These are phyloP conservation scores for Schizosaccharomyces osmophilus DNA, from an alignment of 805 yeast genomes.

Conservation along the genomic window DNA sequence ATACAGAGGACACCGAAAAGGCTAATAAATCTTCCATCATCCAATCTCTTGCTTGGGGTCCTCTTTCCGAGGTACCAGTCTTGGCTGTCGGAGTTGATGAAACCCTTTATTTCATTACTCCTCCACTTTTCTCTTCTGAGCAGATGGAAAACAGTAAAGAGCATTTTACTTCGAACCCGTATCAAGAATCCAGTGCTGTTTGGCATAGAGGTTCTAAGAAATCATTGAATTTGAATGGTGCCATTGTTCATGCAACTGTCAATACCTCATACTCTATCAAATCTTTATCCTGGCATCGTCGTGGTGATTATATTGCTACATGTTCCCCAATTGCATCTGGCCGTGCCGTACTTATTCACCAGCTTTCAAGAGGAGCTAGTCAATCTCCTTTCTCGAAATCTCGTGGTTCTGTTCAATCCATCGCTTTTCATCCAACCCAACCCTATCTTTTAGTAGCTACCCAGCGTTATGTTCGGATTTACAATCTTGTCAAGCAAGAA, in stretches of 20 bases:
- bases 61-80: conserved; percentile 16
- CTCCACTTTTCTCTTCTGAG: conserved; percentile 63
- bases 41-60: conserved; percentile 8
- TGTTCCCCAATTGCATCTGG: conserved; percentile 87
- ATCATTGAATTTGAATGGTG: conserved; percentile 24
- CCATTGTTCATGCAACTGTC: conserved; percentile 18
- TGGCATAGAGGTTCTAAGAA: conserved; percentile 4
- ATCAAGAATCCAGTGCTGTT: conserved; percentile 31
- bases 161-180: conserved; percentile 33
- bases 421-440: conserved; percentile 86
- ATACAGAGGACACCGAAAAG: neutral
- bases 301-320: conserved; percentile 88
- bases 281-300: conserved; percentile 81
- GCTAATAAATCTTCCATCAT: neutral
- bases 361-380: conserved; percentile 74
- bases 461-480: conserved; percentile 74
- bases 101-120: conserved; percentile 30
- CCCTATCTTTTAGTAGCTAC: conserved; percentile 87
- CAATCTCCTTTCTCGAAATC: conserved; percentile 89
- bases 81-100: conserved; percentile 11
- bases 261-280: conserved; percentile 30
- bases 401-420: conserved; percentile 85
- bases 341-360: conserved; percentile 79
- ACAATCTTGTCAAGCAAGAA: conserved; percentile 69
- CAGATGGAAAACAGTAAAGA: neutral